Conservation (phyloP, 2,329 filamentous ascomycete species). For the Rutstroemia sp. region DNA sequence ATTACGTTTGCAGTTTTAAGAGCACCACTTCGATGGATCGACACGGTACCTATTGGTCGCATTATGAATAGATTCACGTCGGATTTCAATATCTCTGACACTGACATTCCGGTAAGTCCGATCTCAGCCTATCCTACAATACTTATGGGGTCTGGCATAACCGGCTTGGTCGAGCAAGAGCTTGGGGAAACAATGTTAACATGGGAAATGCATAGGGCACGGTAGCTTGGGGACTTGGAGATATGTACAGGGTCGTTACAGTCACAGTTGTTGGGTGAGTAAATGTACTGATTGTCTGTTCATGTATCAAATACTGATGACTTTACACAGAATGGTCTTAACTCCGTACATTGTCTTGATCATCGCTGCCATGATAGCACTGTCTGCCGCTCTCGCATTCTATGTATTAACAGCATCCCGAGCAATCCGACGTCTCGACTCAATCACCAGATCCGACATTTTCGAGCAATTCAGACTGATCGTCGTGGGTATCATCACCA, state of each 20-base stretch:
- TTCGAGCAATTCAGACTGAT: slow-evolving; percentile 64
- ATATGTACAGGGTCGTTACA: slow-evolving; percentile 37
- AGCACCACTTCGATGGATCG: slow-evolving; percentile 66
- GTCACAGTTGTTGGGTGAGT: slow-evolving; percentile 50
- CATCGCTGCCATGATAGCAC: background rate
- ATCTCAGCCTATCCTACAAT: too few species aligned
- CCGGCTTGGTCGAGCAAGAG: too few species aligned
- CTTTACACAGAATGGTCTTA: slow-evolving; percentile 32
- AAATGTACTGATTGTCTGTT: background rate
- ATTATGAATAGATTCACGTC: slow-evolving; percentile 69
- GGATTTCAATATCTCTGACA: slow-evolving; percentile 44
- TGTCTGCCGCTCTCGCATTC: slow-evolving; percentile 1
- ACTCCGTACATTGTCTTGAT: slow-evolving; percentile 54
- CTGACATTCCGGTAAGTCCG: slow-evolving; percentile 1
- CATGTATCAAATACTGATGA: background rate
- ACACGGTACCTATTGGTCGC: slow-evolving; percentile 67
- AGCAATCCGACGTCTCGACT: slow-evolving; percentile 68
- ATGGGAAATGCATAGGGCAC: background rate
- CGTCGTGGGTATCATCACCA: slow-evolving; percentile 63
- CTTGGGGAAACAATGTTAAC: too few species aligned
- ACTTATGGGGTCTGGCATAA: too few species aligned
- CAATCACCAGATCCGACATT: slow-evolving; percentile 66
- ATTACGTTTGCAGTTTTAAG: slow-evolving; percentile 60
- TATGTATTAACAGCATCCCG: slow-evolving; percentile 51
- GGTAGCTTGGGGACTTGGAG: background rate